A percentile compares a stretch with the other conserved stretches of the same genome.
Evolutionary conservation across 805 yeast species (phyloP).

Genomic region (Yarrowia sp.): DNA sequence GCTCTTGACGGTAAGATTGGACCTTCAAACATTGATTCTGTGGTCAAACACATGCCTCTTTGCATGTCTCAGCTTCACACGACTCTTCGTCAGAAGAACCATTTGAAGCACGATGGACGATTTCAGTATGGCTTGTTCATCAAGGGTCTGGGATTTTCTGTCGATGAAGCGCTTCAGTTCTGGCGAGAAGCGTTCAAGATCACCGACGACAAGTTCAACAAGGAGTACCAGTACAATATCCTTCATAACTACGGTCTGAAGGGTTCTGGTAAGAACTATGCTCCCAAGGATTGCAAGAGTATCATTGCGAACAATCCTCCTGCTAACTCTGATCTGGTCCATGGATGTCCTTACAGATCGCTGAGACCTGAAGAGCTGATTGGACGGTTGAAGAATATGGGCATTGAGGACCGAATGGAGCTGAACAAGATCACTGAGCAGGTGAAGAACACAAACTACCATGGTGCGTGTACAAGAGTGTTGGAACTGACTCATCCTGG

Average conservation of each 20-base stretch:
- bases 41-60: slow-evolving; percentile 76
- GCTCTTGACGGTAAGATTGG: slow-evolving; percentile 59
- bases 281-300: slow-evolving; percentile 83
- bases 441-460: slow-evolving; percentile 72
- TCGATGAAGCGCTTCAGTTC: slow-evolving; percentile 86
- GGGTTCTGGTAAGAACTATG: slow-evolving; percentile 85
- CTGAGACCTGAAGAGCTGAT: slow-evolving; percentile 68
- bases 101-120: slow-evolving; percentile 82
- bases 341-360: slow-evolving; percentile 94
- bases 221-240: slow-evolving; percentile 87
- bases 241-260: slow-evolving; percentile 91
- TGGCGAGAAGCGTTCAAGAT: slow-evolving; percentile 75
- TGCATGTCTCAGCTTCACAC: slow-evolving; percentile 75
- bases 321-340: slow-evolving; percentile 69
- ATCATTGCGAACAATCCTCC: slow-evolving; percentile 70
- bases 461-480: slow-evolving; percentile 87
- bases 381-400: slow-evolving; percentile 64
- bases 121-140: slow-evolving; percentile 84
- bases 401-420: slow-evolving; percentile 63
- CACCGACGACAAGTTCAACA: slow-evolving; percentile 76
- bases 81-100: slow-evolving; percentile 66
- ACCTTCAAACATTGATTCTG: slow-evolving; percentile 63
- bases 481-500: slow-evolving; percentile 70
- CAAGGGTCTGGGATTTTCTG: slow-evolving; percentile 85
- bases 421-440: slow-evolving; percentile 70